These are phyloP conservation scores for Cymbopogon citratus DNA, from an alignment of 176 grass and related monocot genomes.

Conservation along the genomic window DNA sequence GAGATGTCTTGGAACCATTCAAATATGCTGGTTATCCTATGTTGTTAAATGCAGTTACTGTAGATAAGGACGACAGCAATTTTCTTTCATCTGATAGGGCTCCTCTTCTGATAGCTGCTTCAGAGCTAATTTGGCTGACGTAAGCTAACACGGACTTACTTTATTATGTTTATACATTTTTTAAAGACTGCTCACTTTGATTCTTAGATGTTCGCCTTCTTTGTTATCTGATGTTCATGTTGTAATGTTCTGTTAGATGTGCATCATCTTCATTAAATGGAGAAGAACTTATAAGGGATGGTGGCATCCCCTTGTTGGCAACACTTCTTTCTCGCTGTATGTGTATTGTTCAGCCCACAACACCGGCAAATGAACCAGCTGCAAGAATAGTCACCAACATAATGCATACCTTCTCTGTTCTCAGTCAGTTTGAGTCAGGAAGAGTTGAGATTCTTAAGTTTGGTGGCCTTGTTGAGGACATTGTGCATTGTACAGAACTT, in stretches of 20 bases:
- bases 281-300: constrained; percentile 94
- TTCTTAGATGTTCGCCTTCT: constrained; percentile 9
- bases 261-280: constrained; percentile 94
- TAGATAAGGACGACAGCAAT: constrained; percentile 93
- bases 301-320: constrained; percentile 88
- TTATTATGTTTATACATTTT: constrained; percentile 19
- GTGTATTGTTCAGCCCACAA: constrained; percentile 93
- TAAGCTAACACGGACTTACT: constrained; percentile 41
- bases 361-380: constrained; percentile 81
- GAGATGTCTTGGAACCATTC: constrained; percentile 86
- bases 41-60: constrained; percentile 89
- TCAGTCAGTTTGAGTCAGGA: constrained; percentile 89
- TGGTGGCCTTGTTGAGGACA: constrained; percentile 83
- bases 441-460: constrained; percentile 79
- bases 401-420: constrained; percentile 83
- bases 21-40: constrained; percentile 99
- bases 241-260: constrained; percentile 49
- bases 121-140: constrained; percentile 98
- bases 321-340: constrained; percentile 98
- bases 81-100: constrained; percentile 96
- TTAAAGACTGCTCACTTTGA: neutral
- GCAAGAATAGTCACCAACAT: constrained; percentile 92
- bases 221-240: constrained; percentile 26
- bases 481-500: constrained; percentile 93
- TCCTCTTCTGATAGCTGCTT: constrained; percentile 88